Conservation (phyloP, 2,329 filamentous ascomycete species). For the Hymenoscyphus linearis region DNA sequence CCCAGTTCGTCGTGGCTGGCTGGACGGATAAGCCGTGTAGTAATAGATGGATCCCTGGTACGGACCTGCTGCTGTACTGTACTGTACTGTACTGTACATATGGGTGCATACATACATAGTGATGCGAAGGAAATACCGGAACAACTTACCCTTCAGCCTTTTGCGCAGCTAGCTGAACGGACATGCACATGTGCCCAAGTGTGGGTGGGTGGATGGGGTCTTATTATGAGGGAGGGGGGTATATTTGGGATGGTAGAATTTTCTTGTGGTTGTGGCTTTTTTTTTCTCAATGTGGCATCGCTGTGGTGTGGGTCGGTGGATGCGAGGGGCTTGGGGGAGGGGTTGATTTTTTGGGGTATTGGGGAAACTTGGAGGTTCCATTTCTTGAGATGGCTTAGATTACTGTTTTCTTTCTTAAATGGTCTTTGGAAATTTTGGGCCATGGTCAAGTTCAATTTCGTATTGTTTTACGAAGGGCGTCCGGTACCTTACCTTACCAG, state of each 20-base stretch:
- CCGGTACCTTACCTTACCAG: too few relatives aligned
- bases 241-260: neutral
- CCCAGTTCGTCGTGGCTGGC: too few relatives aligned
- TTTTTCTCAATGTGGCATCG: neutral
- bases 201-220: neutral
- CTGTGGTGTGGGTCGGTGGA: neutral
- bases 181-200: neutral
- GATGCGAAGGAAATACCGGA: neutral
- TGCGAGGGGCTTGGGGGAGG: neutral
- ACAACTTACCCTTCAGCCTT: neutral
- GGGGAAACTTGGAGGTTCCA: neutral
- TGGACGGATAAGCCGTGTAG: too few relatives aligned
- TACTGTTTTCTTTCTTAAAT: too few relatives aligned
- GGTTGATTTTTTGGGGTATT: neutral
- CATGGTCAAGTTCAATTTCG: neutral
- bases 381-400: too few relatives aligned
- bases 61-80: too few relatives aligned
- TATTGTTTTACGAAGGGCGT: too few relatives aligned
- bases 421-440: too few relatives aligned
- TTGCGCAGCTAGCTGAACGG: neutral
- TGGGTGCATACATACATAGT: neutral
- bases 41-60: too few relatives aligned
- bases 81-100: too few relatives aligned
- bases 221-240: neutral
- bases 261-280: neutral